phyloP scores from a whole-genome alignment of 225 moss, liverwort and hornwort species.

The Neckera pumila region DNA sequence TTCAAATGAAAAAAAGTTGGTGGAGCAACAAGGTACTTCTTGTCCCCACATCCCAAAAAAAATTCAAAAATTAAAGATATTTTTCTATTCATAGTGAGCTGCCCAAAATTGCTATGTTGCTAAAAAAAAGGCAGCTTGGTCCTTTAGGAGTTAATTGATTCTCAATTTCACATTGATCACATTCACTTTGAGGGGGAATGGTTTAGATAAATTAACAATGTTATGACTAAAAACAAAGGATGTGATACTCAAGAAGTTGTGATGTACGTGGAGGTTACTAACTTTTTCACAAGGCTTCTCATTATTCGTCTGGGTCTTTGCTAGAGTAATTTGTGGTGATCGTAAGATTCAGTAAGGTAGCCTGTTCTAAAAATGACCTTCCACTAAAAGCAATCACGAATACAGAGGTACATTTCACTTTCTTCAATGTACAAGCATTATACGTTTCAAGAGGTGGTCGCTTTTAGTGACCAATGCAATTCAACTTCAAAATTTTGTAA shows the following conservation, averaged over 20 bases:
- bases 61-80: too few relatives aligned
- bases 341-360: not conserved
- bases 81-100: too few relatives aligned
- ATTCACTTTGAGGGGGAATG: not conserved
- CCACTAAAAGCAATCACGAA: not conserved
- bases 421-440: not conserved
- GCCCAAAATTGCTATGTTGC: too few relatives aligned
- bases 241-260: not conserved
- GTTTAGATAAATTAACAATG: fast-evolving
- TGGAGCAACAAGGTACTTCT: too few relatives aligned
- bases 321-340: not conserved
- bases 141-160: not conserved
- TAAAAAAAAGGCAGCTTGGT: too few relatives aligned
- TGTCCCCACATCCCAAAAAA: too few relatives aligned
- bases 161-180: not conserved
- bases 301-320: not conserved
- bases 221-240: not conserved
- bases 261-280: not conserved
- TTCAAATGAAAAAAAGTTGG: too few relatives aligned
- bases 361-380: not conserved
- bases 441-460: fast-evolving
- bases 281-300: not conserved
- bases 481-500: not conserved
- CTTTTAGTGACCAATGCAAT: fast-evolving
- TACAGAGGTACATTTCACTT: fast-evolving